Conservation (phyloP, 257 asterid species). For the Scutellaria minor region DNA sequence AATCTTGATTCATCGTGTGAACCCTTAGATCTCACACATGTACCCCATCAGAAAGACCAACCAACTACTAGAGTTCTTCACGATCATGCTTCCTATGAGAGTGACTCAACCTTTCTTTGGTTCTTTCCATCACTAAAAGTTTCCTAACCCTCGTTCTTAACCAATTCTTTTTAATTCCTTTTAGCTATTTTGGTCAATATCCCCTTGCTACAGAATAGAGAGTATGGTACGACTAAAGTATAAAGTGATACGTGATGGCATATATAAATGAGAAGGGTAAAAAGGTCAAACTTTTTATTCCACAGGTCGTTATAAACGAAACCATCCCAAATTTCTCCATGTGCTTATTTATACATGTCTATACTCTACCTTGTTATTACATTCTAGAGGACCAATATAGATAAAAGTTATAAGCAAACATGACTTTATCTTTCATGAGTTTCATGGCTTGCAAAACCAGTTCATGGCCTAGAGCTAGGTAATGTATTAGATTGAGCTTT, state of each 20-base stretch:
- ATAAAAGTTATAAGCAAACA: conserved; percentile 29
- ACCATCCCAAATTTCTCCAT: conserved; percentile 24
- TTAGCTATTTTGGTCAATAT: too few relatives aligned
- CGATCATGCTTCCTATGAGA: conserved; percentile 30
- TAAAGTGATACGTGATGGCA: too few relatives aligned
- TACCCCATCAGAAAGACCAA: conserved; percentile 4
- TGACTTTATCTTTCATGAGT: conserved; percentile 37
- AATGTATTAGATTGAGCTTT: conserved; percentile 30
- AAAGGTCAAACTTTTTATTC: too few relatives aligned
- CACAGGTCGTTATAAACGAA: too few relatives aligned
- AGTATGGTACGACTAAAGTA: too few relatives aligned
- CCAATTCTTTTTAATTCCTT: too few relatives aligned
- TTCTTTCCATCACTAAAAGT: conserved; percentile 33
- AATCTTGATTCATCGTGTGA: conserved; percentile 31
- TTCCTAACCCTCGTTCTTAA: too few relatives aligned
- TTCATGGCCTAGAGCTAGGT: conserved; percentile 56
- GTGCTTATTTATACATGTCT: conserved; percentile 28
- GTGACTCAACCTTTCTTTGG: conserved; percentile 25
- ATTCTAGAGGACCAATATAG: conserved; percentile 29
- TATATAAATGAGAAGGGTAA: too few relatives aligned
- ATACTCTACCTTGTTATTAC: conserved; percentile 12
- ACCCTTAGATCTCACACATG: conserved; percentile 36
- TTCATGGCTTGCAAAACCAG: conserved; percentile 46
- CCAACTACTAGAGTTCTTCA: conserved; percentile 24
- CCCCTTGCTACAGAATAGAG: too few relatives aligned